Evolutionary conservation across 352 stramenopile genomes (phyloP).

Genomic region (Pseudoperonospora humuli): DNA sequence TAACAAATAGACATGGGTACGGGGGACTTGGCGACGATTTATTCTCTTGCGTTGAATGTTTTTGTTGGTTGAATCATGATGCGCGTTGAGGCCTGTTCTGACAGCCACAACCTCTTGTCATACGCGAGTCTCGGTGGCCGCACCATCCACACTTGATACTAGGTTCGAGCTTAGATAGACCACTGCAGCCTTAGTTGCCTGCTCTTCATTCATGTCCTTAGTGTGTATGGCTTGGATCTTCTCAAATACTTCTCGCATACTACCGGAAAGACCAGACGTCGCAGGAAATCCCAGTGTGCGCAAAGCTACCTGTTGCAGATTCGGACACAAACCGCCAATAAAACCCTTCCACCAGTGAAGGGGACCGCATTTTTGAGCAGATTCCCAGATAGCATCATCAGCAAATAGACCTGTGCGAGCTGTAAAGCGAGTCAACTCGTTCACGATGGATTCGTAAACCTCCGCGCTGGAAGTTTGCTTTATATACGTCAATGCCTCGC

Average conservation of each 20-base stretch:
- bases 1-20: conserved; percentile 25
- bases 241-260: conserved; percentile 47
- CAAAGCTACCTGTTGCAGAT: conserved; percentile 55
- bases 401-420: conserved; percentile 52
- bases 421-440: conserved; percentile 64
- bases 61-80: too few relatives aligned
- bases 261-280: conserved; percentile 43
- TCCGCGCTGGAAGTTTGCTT: conserved; percentile 38
- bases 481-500: conserved; percentile 49
- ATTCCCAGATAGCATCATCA: conserved; percentile 70
- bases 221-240: conserved; percentile 44
- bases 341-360: conserved; percentile 79
- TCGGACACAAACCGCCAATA: conserved; percentile 60
- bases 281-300: conserved; percentile 53
- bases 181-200: conserved; percentile 61
- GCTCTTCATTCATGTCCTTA: conserved; percentile 64
- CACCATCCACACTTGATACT: conserved; percentile 24
- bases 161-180: conserved; percentile 66
- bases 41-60: too few relatives aligned
- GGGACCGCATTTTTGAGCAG: conserved; percentile 58
- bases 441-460: conserved; percentile 42
- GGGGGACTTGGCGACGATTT: conserved; percentile 7
- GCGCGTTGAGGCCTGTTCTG: too few relatives aligned
- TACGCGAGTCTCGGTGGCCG: conserved; percentile 43
- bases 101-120: too few relatives aligned